phyloP scores from a whole-genome alignment of 441 rosid genomes.

The Populus trichocarpa region DNA sequence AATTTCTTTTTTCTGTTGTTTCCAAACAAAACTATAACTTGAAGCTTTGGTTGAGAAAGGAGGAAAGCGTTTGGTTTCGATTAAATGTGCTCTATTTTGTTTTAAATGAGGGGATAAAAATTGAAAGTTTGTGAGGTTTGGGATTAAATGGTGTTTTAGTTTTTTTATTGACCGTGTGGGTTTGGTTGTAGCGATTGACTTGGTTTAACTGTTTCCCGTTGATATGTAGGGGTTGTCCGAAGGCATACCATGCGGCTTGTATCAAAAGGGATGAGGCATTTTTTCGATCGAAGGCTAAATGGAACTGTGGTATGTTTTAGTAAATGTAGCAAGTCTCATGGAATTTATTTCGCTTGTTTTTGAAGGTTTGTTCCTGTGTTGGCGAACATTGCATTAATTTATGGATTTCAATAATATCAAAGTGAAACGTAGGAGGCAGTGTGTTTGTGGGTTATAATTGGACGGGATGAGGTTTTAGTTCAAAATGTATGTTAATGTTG shows the following conservation, averaged over 20 bases:
- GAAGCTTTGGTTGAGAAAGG: background rate
- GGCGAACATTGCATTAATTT: background rate
- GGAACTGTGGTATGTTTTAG: slow-evolving; percentile 82
- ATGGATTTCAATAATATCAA: background rate
- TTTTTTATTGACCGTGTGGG: background rate
- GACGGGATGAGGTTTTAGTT: background rate
- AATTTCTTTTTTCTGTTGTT: background rate
- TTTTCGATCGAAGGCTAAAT: slow-evolving; percentile 83
- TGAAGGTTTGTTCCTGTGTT: background rate
- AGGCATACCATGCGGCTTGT: slow-evolving; percentile 98
- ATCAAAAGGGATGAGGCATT: slow-evolving; percentile 89
- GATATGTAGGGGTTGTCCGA: slow-evolving; percentile 84
- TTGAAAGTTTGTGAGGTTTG: background rate
- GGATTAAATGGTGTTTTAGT: background rate
- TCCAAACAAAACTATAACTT: background rate
- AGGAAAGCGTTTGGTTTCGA: background rate
- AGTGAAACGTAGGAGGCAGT: background rate
- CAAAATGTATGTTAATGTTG: background rate
- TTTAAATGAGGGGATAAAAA: background rate
- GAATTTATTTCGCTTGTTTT: background rate
- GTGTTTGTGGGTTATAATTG: background rate
- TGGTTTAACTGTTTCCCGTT: slow-evolving; percentile 22
- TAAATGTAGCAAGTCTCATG: background rate
- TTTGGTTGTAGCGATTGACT: slow-evolving; percentile 6
- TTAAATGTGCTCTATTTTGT: background rate